phyloP scores from a whole-genome alignment of 495 filamentous ascomycete genomes.

The Rhizodiscina lignyota region DNA sequence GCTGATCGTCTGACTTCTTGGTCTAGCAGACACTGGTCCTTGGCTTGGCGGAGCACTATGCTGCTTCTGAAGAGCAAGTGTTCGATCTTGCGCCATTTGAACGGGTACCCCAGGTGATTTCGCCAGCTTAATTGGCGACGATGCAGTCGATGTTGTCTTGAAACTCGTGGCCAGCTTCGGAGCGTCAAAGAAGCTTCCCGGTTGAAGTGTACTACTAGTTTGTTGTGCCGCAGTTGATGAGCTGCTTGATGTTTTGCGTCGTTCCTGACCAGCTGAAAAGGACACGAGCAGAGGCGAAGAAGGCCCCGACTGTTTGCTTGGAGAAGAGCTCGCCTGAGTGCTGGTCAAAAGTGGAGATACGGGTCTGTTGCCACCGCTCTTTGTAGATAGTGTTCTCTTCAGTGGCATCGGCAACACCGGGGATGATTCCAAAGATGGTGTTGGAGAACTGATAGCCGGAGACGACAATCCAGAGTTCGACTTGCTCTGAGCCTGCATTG shows the following conservation, averaged over 20 bases:
- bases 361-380: slow-evolving; percentile 51
- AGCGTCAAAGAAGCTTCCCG: slow-evolving; percentile 56
- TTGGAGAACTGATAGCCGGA: slow-evolving; percentile 30
- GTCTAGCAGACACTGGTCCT: slow-evolving; percentile 33
- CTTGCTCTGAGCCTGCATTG: slow-evolving; percentile 26
- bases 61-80: slow-evolving; percentile 28
- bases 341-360: slow-evolving; percentile 67
- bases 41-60: slow-evolving; percentile 19
- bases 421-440: slow-evolving; percentile 66
- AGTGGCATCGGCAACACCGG: slow-evolving; percentile 57
- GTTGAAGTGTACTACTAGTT: slow-evolving; percentile 53
- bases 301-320: slow-evolving; percentile 75
- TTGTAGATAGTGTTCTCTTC: slow-evolving; percentile 70
- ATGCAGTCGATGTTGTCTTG: slow-evolving; percentile 49
- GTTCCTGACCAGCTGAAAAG: slow-evolving; percentile 70
- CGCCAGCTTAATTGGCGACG: slow-evolving; percentile 61
- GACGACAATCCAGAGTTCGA: slow-evolving; percentile 16
- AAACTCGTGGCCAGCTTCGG: slow-evolving; percentile 40
- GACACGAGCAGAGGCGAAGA: slow-evolving; percentile 88
- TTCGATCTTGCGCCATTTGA: slow-evolving; percentile 33
- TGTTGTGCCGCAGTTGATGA: slow-evolving; percentile 71
- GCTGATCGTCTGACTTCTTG: slow-evolving; percentile 82
- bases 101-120: slow-evolving; percentile 34
- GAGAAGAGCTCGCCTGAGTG: slow-evolving; percentile 71
- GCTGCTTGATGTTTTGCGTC: slow-evolving; percentile 70